These are phyloP conservation scores for Medakamo hakoo DNA, from an alignment of 139 green algal species.

Conservation along the genomic window DNA sequence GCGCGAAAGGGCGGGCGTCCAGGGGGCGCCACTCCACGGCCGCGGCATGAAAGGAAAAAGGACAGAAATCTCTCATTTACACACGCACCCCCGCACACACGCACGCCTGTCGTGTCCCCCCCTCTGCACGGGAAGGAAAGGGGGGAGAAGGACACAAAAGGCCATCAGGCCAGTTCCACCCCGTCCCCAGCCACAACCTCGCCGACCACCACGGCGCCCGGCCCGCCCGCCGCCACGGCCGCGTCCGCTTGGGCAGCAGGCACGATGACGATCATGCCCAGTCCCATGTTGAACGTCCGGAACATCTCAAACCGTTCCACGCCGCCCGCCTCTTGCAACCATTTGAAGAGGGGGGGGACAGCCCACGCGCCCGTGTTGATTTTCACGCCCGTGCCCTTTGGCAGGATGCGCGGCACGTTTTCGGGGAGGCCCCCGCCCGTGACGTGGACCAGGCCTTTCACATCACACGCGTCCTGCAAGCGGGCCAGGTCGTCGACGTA, in stretches of 20 bases:
- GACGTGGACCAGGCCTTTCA: constrained; percentile 82
- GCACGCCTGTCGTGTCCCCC: too few relatives aligned
- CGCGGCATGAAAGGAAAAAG: not conserved
- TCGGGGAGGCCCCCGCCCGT: constrained; percentile 95
- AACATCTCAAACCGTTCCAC: constrained; percentile 82
- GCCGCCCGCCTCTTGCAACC: constrained; percentile 60
- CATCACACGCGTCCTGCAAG: constrained; percentile 37
- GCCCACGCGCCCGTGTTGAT: constrained; percentile 53
- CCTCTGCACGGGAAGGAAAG: not conserved
- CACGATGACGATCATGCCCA: constrained; percentile 84
- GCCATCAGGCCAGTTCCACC: constrained; percentile 20
- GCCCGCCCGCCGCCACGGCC: constrained; percentile 10
- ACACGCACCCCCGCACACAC: too few relatives aligned
- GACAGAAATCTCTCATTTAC: too few relatives aligned
- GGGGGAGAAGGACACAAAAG: not conserved
- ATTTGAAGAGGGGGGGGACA: constrained; percentile 48
- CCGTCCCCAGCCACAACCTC: constrained; percentile 24
- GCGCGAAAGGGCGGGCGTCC: too few relatives aligned
- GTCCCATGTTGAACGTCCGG: constrained; percentile 95
- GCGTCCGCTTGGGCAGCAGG: constrained; percentile 23
- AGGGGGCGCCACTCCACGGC: too few relatives aligned
- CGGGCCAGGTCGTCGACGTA: constrained; percentile 36
- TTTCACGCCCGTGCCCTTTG: constrained; percentile 53
- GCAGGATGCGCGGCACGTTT: constrained; percentile 90
- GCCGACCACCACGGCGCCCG: constrained; percentile 19